A percentile compares a stretch with the other conserved stretches of the same genome.
Conservation (phyloP, 139 green algal species). For the Chlorella sorokiniana region DNA sequence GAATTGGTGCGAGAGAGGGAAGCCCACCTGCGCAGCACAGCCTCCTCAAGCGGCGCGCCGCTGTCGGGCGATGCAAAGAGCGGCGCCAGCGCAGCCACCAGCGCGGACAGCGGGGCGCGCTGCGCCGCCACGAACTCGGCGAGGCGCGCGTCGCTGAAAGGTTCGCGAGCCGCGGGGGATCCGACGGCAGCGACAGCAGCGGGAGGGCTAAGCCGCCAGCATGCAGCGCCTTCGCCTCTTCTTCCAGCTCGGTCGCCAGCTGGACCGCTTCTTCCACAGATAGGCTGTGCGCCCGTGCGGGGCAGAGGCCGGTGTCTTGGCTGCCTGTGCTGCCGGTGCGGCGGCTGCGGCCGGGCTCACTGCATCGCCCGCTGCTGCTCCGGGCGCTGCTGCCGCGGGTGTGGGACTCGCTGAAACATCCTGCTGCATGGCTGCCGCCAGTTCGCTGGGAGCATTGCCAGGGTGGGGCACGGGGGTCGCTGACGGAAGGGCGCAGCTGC, state of each 20-base stretch:
- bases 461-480: background rate
- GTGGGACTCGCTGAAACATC: background rate
- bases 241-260: conserved; percentile 17
- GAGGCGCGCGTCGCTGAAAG: conserved; percentile 38
- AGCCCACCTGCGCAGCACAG: conserved; percentile 59
- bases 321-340: background rate
- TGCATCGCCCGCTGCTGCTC: background rate
- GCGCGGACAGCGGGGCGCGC: conserved; percentile 28
- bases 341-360: background rate
- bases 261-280: conserved; percentile 1
- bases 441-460: background rate
- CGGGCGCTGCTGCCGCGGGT: no score
- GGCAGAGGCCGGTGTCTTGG: conserved; percentile 18
- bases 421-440: background rate
- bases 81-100: conserved; percentile 47
- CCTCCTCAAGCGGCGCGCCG: conserved; percentile 29
- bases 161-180: background rate
- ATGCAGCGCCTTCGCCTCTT: conserved; percentile 16
- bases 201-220: conserved; percentile 2
- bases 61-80: conserved; percentile 27
- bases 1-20: no score
- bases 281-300: background rate
- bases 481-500: background rate
- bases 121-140: conserved; percentile 51
- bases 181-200: conserved; percentile 10